phyloP scores from a whole-genome alignment of 768 basidiomycete genomes.

The Auricularia sp. region DNA sequence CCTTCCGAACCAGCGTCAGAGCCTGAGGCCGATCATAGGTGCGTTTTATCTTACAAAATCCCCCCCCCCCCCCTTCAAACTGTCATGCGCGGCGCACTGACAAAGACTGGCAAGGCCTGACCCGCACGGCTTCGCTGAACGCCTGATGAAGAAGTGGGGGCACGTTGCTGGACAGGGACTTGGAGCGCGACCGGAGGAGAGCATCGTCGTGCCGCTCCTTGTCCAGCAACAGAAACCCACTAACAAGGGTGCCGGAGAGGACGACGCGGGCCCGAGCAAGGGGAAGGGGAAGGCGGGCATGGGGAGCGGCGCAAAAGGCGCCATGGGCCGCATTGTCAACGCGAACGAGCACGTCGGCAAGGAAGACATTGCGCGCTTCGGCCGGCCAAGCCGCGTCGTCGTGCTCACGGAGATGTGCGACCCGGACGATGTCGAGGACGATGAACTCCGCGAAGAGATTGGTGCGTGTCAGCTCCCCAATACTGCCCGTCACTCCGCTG shows the following conservation, averaged over 20 bases:
- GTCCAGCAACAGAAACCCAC: conserved; percentile 52
- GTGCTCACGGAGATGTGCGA: conserved; percentile 87
- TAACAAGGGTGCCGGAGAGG: conserved; percentile 25
- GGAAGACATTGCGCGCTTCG: conserved; percentile 74
- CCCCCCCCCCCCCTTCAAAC: no score
- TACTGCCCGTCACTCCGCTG: not conserved
- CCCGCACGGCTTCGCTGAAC: conserved; percentile 68
- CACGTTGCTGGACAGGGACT: conserved; percentile 91
- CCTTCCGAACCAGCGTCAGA: conserved; percentile 14
- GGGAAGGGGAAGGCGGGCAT: conserved; percentile 26
- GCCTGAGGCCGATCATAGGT: not conserved
- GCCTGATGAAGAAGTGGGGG: conserved; percentile 93
- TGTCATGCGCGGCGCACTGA: not conserved
- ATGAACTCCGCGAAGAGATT: conserved; percentile 77
- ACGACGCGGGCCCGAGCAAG: conserved; percentile 12
- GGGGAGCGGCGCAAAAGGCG: conserved; percentile 39
- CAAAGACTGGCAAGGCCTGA: conserved; percentile 37
- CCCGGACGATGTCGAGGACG: conserved; percentile 74
- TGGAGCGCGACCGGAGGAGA: conserved; percentile 57
- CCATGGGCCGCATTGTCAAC: conserved; percentile 86
- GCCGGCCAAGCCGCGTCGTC: conserved; percentile 83
- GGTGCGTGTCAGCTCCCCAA: conserved; percentile 37
- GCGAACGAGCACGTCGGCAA: conserved; percentile 72
- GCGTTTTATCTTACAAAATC: not conserved
- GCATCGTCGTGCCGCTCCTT: conserved; percentile 81